Conservation (phyloP, 768 basidiomycete genomes). For the Amanita inopinata region DNA sequence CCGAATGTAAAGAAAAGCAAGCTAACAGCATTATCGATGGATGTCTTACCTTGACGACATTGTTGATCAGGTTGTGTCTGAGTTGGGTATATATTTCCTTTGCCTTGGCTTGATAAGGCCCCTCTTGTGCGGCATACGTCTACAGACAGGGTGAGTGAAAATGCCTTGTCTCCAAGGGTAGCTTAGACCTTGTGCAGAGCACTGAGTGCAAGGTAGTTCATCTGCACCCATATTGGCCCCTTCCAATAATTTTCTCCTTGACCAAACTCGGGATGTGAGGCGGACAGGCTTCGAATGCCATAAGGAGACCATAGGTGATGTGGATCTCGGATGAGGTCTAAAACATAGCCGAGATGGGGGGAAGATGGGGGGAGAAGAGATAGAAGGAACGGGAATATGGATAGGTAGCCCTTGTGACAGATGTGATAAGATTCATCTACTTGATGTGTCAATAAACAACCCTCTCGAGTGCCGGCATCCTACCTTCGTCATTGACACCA, state of each 20-base stretch:
- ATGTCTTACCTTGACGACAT: conserved; percentile 48
- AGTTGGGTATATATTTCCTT: conserved; percentile 72
- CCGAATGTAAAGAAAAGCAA: not conserved
- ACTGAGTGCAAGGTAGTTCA: conserved; percentile 86
- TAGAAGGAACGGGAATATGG: conserved; percentile 88
- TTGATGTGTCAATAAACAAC: too few relatives aligned
- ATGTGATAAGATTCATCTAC: conserved; percentile 89
- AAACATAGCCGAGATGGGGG: conserved; percentile 68
- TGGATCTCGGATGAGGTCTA: conserved; percentile 74
- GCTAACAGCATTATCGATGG: not conserved
- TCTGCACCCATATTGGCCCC: conserved; percentile 94
- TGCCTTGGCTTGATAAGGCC: conserved; percentile 74
- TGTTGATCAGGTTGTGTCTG: conserved; percentile 75
- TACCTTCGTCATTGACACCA: conserved; percentile 77
- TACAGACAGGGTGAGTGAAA: conserved; percentile 18
- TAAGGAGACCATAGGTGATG: conserved; percentile 86
- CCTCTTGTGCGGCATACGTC: conserved; percentile 70
- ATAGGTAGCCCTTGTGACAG: conserved; percentile 89
- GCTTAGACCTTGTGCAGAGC: conserved; percentile 60
- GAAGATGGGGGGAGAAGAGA: conserved; percentile 70
- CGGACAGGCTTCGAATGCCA: conserved; percentile 82
- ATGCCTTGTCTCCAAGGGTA: conserved; percentile 9
- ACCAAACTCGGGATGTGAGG: conserved; percentile 85
- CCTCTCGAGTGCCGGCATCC: conserved; percentile 11
- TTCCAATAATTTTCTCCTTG: conserved; percentile 96